These are phyloP conservation scores for Zasmidium angulare DNA, from an alignment of 2,329 filamentous ascomycete genomes.

Conservation along the genomic window DNA sequence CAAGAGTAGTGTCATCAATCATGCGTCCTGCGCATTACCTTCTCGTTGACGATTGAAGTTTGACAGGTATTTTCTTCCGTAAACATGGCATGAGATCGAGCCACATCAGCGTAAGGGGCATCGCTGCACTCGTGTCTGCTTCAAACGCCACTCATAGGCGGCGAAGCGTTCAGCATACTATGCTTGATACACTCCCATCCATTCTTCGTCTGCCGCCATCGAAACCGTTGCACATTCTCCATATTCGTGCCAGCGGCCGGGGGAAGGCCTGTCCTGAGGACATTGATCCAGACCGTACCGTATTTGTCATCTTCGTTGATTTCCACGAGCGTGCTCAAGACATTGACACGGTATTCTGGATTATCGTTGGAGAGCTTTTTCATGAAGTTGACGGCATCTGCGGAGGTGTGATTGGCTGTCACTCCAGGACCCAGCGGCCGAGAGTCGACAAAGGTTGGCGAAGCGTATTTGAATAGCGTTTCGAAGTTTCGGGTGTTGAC, in stretches of 20 bases:
- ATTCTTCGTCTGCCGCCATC: neutral
- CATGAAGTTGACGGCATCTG: neutral
- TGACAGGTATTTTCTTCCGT: too few relatives aligned
- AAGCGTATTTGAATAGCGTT: neutral
- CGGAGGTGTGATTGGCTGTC: neutral
- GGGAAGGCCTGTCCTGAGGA: neutral
- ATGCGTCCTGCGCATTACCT: too few relatives aligned
- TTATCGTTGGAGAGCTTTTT: neutral
- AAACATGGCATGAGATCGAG: too few relatives aligned
- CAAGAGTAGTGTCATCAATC: too few relatives aligned
- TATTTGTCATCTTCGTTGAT: neutral
- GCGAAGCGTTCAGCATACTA: neutral
- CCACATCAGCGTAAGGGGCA: too few relatives aligned
- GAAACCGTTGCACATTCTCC: neutral
- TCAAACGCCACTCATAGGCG: neutral
- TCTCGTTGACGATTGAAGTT: too few relatives aligned
- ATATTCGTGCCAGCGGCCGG: neutral
- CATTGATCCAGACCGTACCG: neutral
- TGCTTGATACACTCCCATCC: neutral
- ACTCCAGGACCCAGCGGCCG: neutral
- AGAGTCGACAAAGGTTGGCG: neutral
- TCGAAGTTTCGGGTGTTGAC: slow-evolving; percentile 3
- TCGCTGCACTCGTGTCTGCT: too few relatives aligned
- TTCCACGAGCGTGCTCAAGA: neutral
- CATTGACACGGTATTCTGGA: neutral